Evolutionary conservation across 1,139 yeast genomes (phyloP), one percentile per base, ranked within the genome.

Genomic region (Barnettozyma hawaiiensis): DNA sequence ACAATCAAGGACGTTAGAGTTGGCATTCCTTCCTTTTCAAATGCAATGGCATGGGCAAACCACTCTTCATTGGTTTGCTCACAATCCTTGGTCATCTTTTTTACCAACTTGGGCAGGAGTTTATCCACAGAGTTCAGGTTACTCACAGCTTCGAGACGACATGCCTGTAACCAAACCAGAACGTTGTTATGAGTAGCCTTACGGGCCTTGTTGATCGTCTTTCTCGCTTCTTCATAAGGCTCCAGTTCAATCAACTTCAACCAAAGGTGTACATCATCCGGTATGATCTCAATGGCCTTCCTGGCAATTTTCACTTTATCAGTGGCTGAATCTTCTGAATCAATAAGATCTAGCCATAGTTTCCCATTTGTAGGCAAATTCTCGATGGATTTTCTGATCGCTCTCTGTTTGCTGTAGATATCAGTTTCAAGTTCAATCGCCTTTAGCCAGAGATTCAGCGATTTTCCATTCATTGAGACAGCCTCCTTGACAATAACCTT

Each of bases 241-340:
- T 75, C 78, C 19, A 73, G 46, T 11, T 63, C 62, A 5, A 73
- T 66, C 1, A 77, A 66, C n/a, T 58, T 62, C 24, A 62, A 54
- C 96, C 96, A 87, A 35, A 92, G 67, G 2, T 72, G 71, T 57
- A 82, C 76, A 45, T 81, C 76, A 0, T 61, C 52, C 0, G 96
- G 89, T 35, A 85, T 70, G 21, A 81, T 61, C 48, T 84, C 89
- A 1, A 85, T 66, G 0, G 96, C 95, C 47, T 81, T 83, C 1
- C 61, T 47, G 11, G 89, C 63, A 46, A 89, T 68, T 49, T 77
- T 75, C 33, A 67, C 61, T 1, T 75, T 78, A 47, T 78, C 78
- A 0, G 62, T 63, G 3, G 59, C 53, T 27, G 75, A 75, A 1
- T 58, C 58, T 54, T 82, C 89, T 36, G 70, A 53, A 11, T 71